These are phyloP conservation scores for Diophrys appendiculata DNA, from an alignment of 73 alveolate species.

Conservation along the genomic window DNA sequence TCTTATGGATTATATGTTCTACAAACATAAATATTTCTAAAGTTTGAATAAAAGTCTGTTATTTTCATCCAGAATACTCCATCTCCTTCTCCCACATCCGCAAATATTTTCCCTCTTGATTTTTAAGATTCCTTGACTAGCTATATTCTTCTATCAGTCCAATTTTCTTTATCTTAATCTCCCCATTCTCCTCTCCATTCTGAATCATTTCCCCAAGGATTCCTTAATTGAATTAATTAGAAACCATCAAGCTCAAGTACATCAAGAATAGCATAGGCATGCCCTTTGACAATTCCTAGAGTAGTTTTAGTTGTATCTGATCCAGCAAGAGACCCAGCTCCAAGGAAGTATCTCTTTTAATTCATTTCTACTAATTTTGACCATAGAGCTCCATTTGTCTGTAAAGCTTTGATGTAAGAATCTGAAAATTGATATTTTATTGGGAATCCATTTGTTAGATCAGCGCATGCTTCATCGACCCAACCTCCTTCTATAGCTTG, in stretches of 20 bases:
- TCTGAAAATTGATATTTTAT: conserved; percentile 25
- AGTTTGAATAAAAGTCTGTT: conserved; percentile 68
- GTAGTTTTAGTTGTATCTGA: conserved; percentile 29
- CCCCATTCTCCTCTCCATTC: conserved; percentile 77
- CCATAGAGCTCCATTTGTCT: conserved; percentile 45
- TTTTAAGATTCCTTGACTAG: conserved; percentile 35
- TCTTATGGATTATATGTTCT: conserved; percentile 30
- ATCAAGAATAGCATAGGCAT: conserved; percentile 86
- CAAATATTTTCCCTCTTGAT: conserved; percentile 30
- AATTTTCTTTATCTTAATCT: conserved; percentile 37
- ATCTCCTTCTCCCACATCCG: conserved; percentile 59
- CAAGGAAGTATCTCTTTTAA: conserved; percentile 17
- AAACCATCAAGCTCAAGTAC: conserved; percentile 75
- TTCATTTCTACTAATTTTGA: conserved; percentile 14
- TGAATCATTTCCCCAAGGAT: conserved; percentile 88
- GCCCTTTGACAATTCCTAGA: conserved; percentile 82
- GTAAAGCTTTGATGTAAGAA: conserved; percentile 20
- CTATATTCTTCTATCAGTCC: conserved; percentile 76
- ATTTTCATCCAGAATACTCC: conserved; percentile 87
- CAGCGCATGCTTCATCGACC: conserved; percentile 73
- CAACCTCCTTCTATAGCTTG: conserved; percentile 67
- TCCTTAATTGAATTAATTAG: conserved; percentile 79
- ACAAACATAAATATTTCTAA: conserved; percentile 56
- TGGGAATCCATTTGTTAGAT: conserved; percentile 71
- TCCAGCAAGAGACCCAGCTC: conserved; percentile 55